phyloP scores from a whole-genome alignment of 805 yeast genomes.

The Yarrowia sp. region DNA sequence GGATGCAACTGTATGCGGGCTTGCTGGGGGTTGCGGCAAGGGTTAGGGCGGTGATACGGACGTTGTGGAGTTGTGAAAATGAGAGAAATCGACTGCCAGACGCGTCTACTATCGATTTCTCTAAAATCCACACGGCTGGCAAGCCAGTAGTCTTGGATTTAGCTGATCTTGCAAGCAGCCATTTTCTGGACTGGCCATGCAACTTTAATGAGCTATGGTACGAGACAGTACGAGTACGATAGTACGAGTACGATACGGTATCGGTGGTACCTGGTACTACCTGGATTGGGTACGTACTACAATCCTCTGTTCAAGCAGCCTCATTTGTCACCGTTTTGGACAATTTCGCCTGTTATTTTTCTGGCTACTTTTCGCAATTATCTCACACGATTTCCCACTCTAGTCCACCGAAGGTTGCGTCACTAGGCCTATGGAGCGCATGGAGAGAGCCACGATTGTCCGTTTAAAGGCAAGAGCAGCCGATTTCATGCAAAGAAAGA shows the following conservation, averaged over 20 bases:
- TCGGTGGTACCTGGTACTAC: too few relatives aligned
- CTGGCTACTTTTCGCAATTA: not conserved
- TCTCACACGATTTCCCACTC: not conserved
- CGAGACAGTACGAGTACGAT: too few relatives aligned
- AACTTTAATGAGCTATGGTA: not conserved
- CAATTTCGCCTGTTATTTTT: too few relatives aligned
- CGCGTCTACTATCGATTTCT: not conserved
- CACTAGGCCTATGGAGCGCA: constrained; percentile 7
- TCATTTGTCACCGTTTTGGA: too few relatives aligned
- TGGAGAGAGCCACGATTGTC: not conserved
- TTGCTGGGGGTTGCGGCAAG: not conserved
- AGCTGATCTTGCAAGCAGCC: not conserved
- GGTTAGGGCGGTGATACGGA: not conserved
- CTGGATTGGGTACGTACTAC: too few relatives aligned
- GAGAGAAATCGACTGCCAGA: not conserved
- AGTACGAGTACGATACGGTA: too few relatives aligned
- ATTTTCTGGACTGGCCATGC: constrained; percentile 2
- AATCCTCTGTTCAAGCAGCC: too few relatives aligned
- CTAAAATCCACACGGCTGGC: not conserved
- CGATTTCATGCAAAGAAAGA: not conserved
- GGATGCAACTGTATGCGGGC: constrained; percentile 5
- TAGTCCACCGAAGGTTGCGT: not conserved
- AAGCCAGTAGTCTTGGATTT: not conserved
- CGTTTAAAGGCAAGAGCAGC: not conserved
- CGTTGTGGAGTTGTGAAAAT: not conserved